Conservation (phyloP, 2,329 filamentous ascomycete species). For the Aspergillus tamarii region DNA sequence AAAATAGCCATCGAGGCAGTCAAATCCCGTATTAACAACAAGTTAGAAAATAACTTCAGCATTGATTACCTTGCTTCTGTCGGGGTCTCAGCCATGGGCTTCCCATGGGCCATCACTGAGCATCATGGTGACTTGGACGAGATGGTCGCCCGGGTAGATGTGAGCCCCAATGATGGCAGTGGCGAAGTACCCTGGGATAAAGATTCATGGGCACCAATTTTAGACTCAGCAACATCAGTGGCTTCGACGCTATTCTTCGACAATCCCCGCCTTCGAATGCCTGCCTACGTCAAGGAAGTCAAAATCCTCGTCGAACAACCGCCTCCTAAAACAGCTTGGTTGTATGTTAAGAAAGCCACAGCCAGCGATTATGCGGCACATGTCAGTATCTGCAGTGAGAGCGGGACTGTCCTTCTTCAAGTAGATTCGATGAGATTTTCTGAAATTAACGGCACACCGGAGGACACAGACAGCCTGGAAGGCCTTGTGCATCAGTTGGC, state of each 20-base stretch:
- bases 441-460: slow-evolving; percentile 40
- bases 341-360: slow-evolving; percentile 36
- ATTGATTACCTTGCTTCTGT: slow-evolving; percentile 45
- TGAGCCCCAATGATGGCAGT: slow-evolving; percentile 26
- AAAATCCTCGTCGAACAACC: slow-evolving; percentile 24
- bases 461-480: slow-evolving; percentile 26
- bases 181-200: slow-evolving; percentile 27
- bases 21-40: slow-evolving; percentile 30
- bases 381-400: slow-evolving; percentile 32
- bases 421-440: slow-evolving; percentile 44
- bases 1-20: slow-evolving; percentile 19
- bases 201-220: slow-evolving; percentile 43
- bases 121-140: slow-evolving; percentile 44
- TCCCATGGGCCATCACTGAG: slow-evolving; percentile 47
- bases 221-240: slow-evolving; percentile 49
- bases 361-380: slow-evolving; percentile 25
- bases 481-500: slow-evolving; percentile 42
- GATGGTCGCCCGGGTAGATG: slow-evolving; percentile 47
- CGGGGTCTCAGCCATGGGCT: slow-evolving; percentile 47
- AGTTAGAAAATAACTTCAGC: slow-evolving; percentile 38
- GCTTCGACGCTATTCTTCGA: slow-evolving; percentile 46
- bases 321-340: slow-evolving; percentile 34
- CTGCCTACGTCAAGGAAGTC: slow-evolving; percentile 34
- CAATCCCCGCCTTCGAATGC: slow-evolving; percentile 42
- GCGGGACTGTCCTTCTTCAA: slow-evolving; percentile 36